Conservation (phyloP, 768 basidiomycete species). For the Phylloporus rhodoxanthus region DNA sequence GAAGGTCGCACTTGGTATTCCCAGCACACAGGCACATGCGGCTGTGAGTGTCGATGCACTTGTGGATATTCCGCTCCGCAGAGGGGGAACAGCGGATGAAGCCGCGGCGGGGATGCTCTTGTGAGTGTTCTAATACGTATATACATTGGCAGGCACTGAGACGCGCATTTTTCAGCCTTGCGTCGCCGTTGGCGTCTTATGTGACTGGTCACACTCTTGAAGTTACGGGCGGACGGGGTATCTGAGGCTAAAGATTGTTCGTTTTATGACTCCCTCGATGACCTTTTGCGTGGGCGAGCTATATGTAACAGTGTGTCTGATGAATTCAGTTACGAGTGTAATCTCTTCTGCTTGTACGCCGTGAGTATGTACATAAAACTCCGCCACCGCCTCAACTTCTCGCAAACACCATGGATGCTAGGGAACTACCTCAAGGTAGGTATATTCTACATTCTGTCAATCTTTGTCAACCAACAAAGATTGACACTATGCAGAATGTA, state of each 20-base stretch:
- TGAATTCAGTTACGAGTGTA: neutral
- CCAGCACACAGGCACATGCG: slow-evolving; percentile 42
- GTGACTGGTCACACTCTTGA: slow-evolving; percentile 80
- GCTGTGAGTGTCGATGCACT: slow-evolving; percentile 38
- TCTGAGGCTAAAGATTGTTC: slow-evolving; percentile 32
- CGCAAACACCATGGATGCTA: no score
- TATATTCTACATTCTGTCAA: no score
- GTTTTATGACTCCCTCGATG: neutral
- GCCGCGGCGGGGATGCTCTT: slow-evolving; percentile 72
- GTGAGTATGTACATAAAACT: no score
- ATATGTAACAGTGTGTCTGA: neutral
- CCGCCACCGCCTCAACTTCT: no score
- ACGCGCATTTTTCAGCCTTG: slow-evolving; percentile 43
- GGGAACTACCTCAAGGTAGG: no score
- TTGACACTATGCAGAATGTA: no score
- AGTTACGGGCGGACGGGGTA: slow-evolving; percentile 77
- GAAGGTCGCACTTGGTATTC: slow-evolving; percentile 78
- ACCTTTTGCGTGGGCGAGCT: no score
- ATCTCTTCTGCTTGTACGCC: neutral
- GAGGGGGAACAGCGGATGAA: slow-evolving; percentile 68
- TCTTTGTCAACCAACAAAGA: no score
- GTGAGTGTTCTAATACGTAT: slow-evolving; percentile 38
- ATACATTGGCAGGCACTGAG: slow-evolving; percentile 3
- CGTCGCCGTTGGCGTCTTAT: slow-evolving; percentile 73
- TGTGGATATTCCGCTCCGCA: slow-evolving; percentile 55